Conservation (phyloP, 495 filamentous ascomycete species). For the Penicillium mononematosum region DNA sequence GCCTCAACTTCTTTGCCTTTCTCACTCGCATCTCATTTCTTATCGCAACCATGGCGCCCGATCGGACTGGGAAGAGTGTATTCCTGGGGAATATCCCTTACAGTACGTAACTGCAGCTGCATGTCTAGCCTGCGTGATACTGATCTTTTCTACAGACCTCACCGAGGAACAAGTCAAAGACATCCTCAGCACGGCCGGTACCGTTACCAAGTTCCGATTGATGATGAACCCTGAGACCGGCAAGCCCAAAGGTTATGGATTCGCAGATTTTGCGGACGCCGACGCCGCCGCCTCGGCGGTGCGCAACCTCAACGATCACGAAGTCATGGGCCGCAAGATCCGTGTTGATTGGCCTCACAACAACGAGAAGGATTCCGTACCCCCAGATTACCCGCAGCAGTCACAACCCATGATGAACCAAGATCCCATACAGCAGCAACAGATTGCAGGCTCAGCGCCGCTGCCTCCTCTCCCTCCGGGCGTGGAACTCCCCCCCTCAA, state of each 20-base stretch:
- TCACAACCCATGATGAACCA: constrained; percentile 25
- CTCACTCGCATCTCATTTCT: constrained; percentile 5
- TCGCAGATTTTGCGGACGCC: constrained; percentile 86
- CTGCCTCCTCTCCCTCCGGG: constrained; percentile 84
- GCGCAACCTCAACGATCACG: constrained; percentile 92
- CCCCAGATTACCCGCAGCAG: constrained; percentile 48
- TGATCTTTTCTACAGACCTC: constrained; percentile 56
- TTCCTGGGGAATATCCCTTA: constrained; percentile 88
- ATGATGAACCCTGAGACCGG: constrained; percentile 97
- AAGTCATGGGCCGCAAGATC: constrained; percentile 92
- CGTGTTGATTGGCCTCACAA: constrained; percentile 95
- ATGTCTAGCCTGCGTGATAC: constrained; percentile 11
- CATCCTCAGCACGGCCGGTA: constrained; percentile 82
- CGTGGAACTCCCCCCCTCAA: constrained; percentile 71
- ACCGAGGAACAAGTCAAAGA: constrained; percentile 94
- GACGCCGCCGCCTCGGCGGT: constrained; percentile 94
- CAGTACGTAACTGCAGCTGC: constrained; percentile 24
- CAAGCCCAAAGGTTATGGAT: constrained; percentile 93
- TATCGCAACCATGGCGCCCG: constrained; percentile 51
- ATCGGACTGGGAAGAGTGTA: constrained; percentile 61
- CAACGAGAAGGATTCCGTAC: constrained; percentile 71
- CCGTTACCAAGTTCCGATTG: constrained; percentile 87
- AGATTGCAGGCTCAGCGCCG: constrained; percentile 32
- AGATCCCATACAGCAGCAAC: constrained; percentile 27
- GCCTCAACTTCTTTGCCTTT: constrained; percentile 16